Evolutionary conservation across 768 basidiomycete species (phyloP), one percentile per base, ranked within the genome.

Genomic region (Mycena kentingensis): DNA sequence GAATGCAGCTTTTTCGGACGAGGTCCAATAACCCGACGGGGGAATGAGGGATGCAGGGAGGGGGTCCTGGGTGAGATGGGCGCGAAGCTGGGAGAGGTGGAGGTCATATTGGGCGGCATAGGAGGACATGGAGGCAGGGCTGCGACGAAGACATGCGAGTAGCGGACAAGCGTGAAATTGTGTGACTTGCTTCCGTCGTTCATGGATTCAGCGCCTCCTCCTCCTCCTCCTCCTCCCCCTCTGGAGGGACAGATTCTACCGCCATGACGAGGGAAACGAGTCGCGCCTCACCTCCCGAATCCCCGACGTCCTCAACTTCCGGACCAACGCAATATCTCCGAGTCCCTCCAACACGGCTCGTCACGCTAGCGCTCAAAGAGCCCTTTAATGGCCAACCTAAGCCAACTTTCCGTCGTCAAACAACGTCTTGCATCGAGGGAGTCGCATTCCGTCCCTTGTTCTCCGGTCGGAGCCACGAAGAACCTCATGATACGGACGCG

Each of bases 1-100:
- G 69, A 93, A 90, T 0, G 63, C 57, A 24, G 82, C 74, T 55
- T 88, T 86, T 62, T 94, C 92, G n/a, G 69, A 58, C 1, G 76
- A 65, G 3, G 85, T 82, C 91, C 91, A 93, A 52, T 70, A 75
- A 32, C 76, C 69, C 37, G 69, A 59, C 27, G 78, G 65, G 18
- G 71, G 60, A 51, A 73, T 49, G 55, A 71, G 74, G 15, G 74
- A 70, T 22, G 73, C 61, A 12, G 63, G 57, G 25, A 69, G 54
- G 25, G 62, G 50, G 21, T 58, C 51, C 18, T 49, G 61, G 46
- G 61, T 43, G 22, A 77, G 63, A 57, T 79, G 76, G 8, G 67
- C 67, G 46, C 60, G 67, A 25, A 73, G 54, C 22, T 71, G 59
- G 26, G 57, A 53, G 36, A 75, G 66, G 57, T 77, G 73, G 4